Evolutionary conservation across 768 basidiomycete species (phyloP).

Genomic region (Pleurotus tuoliensis): DNA sequence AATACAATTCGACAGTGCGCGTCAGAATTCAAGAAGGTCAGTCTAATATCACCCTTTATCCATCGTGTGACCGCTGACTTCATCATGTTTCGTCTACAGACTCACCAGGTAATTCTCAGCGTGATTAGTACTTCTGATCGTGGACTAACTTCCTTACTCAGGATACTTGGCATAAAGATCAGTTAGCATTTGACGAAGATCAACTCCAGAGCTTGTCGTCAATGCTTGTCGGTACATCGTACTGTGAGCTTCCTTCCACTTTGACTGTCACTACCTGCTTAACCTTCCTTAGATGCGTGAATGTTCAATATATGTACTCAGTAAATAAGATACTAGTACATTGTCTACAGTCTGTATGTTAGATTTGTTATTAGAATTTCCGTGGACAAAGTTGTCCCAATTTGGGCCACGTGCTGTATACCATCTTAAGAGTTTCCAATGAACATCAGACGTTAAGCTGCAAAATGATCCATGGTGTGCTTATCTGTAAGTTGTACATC

Average conservation of each 20-base stretch:
- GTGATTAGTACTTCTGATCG: no score
- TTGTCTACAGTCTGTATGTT: no score
- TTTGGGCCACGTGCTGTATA: no score
- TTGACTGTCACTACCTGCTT: background rate
- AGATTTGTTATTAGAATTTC: no score
- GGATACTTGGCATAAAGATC: constrained; percentile 93
- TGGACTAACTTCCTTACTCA: constrained; percentile 25
- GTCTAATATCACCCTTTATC: constrained; percentile 13
- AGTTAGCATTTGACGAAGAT: constrained; percentile 83
- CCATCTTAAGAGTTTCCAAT: no score
- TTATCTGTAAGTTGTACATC: constrained; percentile 61
- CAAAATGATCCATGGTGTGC: constrained; percentile 78
- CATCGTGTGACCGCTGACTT: constrained; percentile 10
- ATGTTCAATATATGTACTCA: background rate
- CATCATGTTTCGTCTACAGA: constrained; percentile 30
- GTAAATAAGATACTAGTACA: no score
- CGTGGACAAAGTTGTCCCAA: no score
- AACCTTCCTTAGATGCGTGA: background rate
- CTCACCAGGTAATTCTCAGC: constrained; percentile 48
- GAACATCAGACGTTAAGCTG: no score
- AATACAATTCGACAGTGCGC: constrained; percentile 85
- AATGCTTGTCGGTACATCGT: constrained; percentile 88
- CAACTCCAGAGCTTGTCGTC: constrained; percentile 83
- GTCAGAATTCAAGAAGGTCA: constrained; percentile 80
- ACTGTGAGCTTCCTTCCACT: constrained; percentile 48